Conservation (phyloP, 768 basidiomycete genomes). For the Pseudohyphozyma bogoriensis region DNA sequence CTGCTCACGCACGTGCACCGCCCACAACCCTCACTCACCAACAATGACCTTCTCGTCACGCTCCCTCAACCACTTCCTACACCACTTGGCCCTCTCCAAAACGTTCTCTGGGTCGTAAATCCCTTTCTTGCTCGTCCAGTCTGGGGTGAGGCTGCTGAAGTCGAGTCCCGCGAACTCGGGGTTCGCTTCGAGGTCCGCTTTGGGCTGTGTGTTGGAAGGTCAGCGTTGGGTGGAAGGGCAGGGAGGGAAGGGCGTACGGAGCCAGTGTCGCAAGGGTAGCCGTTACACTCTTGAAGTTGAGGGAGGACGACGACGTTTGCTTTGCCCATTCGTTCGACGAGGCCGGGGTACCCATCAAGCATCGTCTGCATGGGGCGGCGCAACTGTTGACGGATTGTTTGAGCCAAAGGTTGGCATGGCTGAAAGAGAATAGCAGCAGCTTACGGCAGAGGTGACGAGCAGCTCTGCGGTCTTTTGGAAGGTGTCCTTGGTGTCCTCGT, state of each 20-base stretch:
- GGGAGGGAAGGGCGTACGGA: conserved; percentile 9
- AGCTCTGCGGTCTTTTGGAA: conserved; percentile 35
- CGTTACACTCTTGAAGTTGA: conserved; percentile 35
- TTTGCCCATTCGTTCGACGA: neutral
- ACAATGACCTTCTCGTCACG: conserved; percentile 36
- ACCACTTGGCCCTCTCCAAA: conserved; percentile 22
- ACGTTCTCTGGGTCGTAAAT: conserved; percentile 19
- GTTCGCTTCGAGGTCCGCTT: conserved; percentile 25
- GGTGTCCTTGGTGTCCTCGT: conserved; percentile 32
- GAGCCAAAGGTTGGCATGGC: neutral
- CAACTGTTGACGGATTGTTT: no score
- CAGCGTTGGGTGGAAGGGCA: neutral
- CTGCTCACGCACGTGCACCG: neutral
- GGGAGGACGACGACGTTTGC: conserved; percentile 33
- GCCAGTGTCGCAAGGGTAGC: conserved; percentile 27
- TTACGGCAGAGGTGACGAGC: conserved; percentile 31
- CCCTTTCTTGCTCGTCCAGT: conserved; percentile 36
- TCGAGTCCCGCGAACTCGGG: conserved; percentile 35
- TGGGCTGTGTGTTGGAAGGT: neutral
- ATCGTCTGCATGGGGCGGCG: conserved; percentile 36
- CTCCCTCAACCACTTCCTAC: conserved; percentile 34
- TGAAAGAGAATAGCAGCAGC: neutral
- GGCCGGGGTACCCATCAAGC: neutral
- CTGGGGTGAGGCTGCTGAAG: conserved; percentile 28
- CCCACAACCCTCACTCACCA: neutral